Percentiles rank a stretch among this genome's conserved stretches.
Evolutionary conservation across 345 rosid genomes (phyloP).

Genomic region (Aethionema arabicum): DNA sequence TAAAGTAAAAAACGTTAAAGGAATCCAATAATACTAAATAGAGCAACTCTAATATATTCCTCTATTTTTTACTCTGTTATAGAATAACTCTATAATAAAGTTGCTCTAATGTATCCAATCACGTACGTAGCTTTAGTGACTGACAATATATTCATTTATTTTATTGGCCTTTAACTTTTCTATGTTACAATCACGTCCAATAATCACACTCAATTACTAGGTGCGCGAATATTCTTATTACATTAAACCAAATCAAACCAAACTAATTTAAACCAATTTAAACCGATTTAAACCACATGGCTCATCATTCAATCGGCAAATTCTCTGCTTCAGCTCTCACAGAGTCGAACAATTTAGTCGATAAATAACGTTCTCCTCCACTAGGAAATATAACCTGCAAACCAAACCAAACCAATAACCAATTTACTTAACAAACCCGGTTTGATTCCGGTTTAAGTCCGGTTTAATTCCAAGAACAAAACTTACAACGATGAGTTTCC

Average conservation of each 20-base stretch:
- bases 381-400: slow-evolving; percentile 68
- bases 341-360: slow-evolving; percentile 56
- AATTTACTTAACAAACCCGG: neutral
- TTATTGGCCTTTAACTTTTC: too few species aligned
- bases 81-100: too few species aligned
- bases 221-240: too few species aligned
- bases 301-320: slow-evolving; percentile 43
- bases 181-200: too few species aligned
- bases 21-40: too few species aligned
- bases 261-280: neutral
- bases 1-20: too few species aligned
- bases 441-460: neutral
- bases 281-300: neutral
- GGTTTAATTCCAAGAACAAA: neutral
- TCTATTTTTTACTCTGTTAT: too few species aligned
- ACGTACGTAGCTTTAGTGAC: too few species aligned
- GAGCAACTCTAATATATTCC: too few species aligned
- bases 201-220: too few species aligned
- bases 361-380: slow-evolving; percentile 71
- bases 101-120: too few species aligned
- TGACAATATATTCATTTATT: too few species aligned
- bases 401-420: slow-evolving; percentile 17
- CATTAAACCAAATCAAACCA: neutral
- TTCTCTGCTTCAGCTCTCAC: slow-evolving; percentile 57
- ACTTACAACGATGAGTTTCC: slow-evolving; percentile 53